phyloP scores from a whole-genome alignment of 805 yeast species.

The Blastobotrys terrestris region DNA sequence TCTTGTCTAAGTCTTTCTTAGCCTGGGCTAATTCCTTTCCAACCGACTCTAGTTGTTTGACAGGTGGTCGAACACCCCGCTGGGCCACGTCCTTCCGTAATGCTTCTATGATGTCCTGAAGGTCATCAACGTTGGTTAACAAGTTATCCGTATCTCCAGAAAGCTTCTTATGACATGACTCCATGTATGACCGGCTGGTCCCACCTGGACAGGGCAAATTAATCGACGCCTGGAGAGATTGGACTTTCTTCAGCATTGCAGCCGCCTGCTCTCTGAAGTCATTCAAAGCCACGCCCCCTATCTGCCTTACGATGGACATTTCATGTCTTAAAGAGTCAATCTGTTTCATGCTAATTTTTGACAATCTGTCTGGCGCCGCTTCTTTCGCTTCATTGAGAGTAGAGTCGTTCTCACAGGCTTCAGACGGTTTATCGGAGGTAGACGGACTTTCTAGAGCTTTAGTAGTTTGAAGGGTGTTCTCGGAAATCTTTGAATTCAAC shows the following conservation, averaged over 20 bases:
- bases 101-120: constrained; percentile 88
- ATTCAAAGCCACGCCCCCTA: constrained; percentile 15
- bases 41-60: constrained; percentile 62
- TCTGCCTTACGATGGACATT: constrained; percentile 22
- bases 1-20: constrained; percentile 41
- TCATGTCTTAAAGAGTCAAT: constrained; percentile 19
- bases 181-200: constrained; percentile 54
- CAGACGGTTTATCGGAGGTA: neutral
- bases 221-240: constrained; percentile 4
- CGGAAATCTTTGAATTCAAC: constrained; percentile 22
- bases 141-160: constrained; percentile 71
- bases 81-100: constrained; percentile 86
- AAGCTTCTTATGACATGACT: constrained; percentile 61
- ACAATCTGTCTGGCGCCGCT: neutral
- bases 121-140: constrained; percentile 76
- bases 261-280: constrained; percentile 14
- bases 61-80: constrained; percentile 78
- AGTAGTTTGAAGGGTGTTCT: constrained; percentile 20
- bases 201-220: constrained; percentile 26
- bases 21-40: constrained; percentile 60
- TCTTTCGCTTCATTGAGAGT: neutral
- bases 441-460: constrained; percentile 12
- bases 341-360: constrained; percentile 5
- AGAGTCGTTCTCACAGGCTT: neutral
- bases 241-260: constrained; percentile 12